phyloP scores from a whole-genome alignment of 2,329 filamentous ascomycete species.

The Fusarium devonianum region DNA sequence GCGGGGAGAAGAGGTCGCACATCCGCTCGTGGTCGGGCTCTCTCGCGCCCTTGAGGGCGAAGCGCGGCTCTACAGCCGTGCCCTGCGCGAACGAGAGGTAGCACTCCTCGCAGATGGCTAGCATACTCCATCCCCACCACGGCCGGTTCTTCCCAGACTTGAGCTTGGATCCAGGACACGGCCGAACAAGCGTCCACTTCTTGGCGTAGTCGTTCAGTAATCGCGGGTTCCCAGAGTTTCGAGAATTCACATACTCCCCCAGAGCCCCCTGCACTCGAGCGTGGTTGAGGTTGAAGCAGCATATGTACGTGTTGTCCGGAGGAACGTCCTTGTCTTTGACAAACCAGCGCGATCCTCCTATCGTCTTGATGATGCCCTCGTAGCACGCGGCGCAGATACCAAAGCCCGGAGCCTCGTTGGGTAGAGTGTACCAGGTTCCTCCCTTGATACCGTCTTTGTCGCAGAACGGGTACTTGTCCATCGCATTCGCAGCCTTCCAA shows the following conservation, averaged over 20 bases:
- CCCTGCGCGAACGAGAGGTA: constrained; percentile 45
- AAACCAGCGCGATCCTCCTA: constrained; percentile 44
- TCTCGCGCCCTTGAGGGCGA: constrained; percentile 38
- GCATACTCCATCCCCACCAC: constrained; percentile 47
- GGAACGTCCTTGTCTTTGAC: constrained; percentile 25
- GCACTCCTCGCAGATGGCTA: constrained; percentile 49
- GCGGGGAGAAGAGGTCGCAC: constrained; percentile 50
- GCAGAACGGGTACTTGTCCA: constrained; percentile 44
- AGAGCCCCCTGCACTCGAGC: constrained; percentile 40
- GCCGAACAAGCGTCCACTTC: constrained; percentile 42
- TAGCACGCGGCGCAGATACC: constrained; percentile 49
- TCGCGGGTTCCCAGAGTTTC: constrained; percentile 38
- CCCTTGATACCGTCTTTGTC: constrained; percentile 41
- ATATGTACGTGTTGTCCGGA: constrained; percentile 37
- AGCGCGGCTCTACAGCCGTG: constrained; percentile 39
- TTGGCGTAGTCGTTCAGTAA: constrained; percentile 42
- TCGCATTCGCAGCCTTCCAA: constrained; percentile 43
- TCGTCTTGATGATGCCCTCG: constrained; percentile 42
- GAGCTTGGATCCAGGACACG: constrained; percentile 32
- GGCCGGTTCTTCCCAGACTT: constrained; percentile 17
- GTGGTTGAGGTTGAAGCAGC: constrained; percentile 47
- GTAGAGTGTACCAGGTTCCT: constrained; percentile 46
- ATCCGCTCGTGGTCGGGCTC: constrained; percentile 34
- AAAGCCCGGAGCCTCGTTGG: constrained; percentile 44
- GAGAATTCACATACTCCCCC: constrained; percentile 36